A percentile compares a stretch with the other conserved stretches of the same genome.
Evolutionary conservation across 2,329 filamentous ascomycete species (phyloP).

Genomic region (Cordyceps javanica): DNA sequence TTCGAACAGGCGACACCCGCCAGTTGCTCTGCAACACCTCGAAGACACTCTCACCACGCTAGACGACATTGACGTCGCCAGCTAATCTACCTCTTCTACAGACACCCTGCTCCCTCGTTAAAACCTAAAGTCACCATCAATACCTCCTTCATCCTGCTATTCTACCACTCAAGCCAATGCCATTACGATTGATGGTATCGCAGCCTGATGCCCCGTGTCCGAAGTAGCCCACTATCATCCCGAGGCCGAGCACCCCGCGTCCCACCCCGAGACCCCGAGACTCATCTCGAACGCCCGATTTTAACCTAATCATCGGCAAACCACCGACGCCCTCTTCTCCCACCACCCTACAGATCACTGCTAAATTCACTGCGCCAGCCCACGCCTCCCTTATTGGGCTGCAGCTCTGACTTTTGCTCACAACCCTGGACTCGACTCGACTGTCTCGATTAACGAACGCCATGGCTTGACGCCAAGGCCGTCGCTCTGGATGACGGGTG

Average conservation of each 20-base stretch:
- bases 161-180: neutral
- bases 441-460: neutral
- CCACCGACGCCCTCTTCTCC: neutral
- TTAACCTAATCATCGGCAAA: neutral
- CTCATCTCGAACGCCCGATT: neutral
- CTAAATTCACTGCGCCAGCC: neutral
- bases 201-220: neutral
- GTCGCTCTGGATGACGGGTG: neutral
- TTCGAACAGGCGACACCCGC: too few relatives aligned
- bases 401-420: neutral
- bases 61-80: too few relatives aligned
- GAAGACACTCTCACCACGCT: too few relatives aligned
- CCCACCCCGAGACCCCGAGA: neutral
- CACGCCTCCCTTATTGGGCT: neutral
- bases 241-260: neutral
- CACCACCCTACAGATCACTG: neutral
- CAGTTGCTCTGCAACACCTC: too few relatives aligned
- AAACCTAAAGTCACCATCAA: too few relatives aligned
- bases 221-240: neutral
- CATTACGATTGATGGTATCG: neutral
- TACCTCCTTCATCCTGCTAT: too few relatives aligned
- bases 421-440: neutral
- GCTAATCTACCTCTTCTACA: too few relatives aligned
- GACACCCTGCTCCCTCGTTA: too few relatives aligned
- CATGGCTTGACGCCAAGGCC: neutral